phyloP scores from a whole-genome alignment of 2,329 filamentous ascomycete genomes.

The Cercospora berteroae region DNA sequence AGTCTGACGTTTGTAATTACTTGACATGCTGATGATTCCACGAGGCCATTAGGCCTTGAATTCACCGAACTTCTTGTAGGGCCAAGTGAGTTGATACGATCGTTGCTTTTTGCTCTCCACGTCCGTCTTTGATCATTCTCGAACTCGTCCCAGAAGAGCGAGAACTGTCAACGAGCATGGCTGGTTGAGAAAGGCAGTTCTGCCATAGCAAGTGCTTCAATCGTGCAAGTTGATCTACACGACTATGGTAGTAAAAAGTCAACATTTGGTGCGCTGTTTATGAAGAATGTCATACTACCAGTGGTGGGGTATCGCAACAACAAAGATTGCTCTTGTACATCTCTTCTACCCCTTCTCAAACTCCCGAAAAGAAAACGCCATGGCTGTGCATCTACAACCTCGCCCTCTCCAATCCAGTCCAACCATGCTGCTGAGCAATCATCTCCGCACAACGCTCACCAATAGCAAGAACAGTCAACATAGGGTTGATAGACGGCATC shows the following conservation, averaged over 20 bases:
- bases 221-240: background rate
- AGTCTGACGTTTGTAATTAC: too few relatives aligned
- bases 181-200: too few relatives aligned
- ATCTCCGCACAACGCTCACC: conserved; percentile 83
- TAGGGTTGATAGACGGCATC: conserved; percentile 83
- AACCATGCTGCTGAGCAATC: conserved; percentile 70
- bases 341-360: background rate
- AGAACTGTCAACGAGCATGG: too few relatives aligned
- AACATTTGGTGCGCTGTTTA: background rate
- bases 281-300: background rate
- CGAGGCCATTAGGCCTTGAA: too few relatives aligned
- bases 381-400: conserved; percentile 46
- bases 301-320: background rate
- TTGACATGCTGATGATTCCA: too few relatives aligned
- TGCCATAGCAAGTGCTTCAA: background rate
- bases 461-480: conserved; percentile 82
- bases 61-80: too few relatives aligned
- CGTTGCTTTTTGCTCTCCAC: too few relatives aligned
- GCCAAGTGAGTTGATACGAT: too few relatives aligned
- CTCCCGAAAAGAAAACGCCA: background rate
- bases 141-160: too few relatives aligned
- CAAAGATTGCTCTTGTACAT: background rate
- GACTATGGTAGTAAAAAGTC: background rate
- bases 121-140: too few relatives aligned
- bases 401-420: conserved; percentile 57